A percentile compares a stretch with the other conserved stretches of the same genome.
Conservation (phyloP, 2,329 filamentous ascomycete species). For the Magnaporthiopsis poae region DNA sequence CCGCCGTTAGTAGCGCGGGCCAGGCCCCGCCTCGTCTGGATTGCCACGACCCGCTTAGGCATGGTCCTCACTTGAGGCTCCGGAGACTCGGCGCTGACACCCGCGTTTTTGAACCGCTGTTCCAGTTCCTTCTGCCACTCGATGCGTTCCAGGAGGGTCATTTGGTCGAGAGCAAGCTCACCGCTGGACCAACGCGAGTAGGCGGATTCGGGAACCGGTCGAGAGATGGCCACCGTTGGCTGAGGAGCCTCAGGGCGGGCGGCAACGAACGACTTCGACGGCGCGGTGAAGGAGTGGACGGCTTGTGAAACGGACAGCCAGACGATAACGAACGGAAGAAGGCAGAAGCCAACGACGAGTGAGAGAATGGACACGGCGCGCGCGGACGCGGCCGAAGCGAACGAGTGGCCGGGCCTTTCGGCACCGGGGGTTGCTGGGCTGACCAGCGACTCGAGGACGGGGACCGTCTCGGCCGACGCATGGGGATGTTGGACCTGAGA, state of each 20-base stretch:
- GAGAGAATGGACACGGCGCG: background rate
- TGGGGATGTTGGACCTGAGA: background rate
- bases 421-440: background rate
- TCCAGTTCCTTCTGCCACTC: no score
- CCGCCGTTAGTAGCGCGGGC: background rate
- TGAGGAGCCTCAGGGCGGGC: background rate
- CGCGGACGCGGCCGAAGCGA: background rate
- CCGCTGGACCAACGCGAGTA: no score
- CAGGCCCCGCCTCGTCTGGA: background rate
- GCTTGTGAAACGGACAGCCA: background rate
- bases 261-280: background rate
- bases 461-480: background rate
- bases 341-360: background rate
- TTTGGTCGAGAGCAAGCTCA: background rate
- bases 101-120: background rate
- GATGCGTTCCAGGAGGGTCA: no score
- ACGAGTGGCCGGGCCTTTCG: no score
- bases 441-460: background rate
- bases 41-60: background rate
- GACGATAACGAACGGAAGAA: background rate
- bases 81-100: background rate
- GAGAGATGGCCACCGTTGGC: background rate
- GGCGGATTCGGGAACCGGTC: background rate
- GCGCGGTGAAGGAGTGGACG: background rate
- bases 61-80: background rate